A percentile compares a stretch with the other conserved stretches of the same genome.
phyloP scores from a whole-genome alignment of 208 protist genomes.

The Wallacemonas rigidus region DNA sequence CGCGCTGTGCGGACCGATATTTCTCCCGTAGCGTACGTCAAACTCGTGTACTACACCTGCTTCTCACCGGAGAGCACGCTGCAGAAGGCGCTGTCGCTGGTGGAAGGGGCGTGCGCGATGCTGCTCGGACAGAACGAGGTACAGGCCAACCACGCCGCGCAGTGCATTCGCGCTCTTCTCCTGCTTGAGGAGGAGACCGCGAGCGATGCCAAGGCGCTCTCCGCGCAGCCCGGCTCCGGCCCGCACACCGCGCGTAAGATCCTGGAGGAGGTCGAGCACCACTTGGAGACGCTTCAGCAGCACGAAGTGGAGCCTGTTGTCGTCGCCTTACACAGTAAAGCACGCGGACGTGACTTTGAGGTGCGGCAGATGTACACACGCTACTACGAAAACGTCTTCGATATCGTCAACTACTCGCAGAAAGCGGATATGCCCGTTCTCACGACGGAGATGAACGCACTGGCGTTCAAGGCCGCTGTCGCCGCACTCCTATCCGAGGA shows the following conservation, averaged over 20 bases:
- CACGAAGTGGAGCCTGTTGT: constrained; percentile 88
- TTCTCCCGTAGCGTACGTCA: constrained; percentile 84
- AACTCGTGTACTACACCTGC: constrained; percentile 75
- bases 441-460: constrained; percentile 49
- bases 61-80: constrained; percentile 69
- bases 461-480: constrained; percentile 78
- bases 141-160: constrained; percentile 61
- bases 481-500: constrained; percentile 82
- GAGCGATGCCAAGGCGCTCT: constrained; percentile 24
- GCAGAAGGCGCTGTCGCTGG: constrained; percentile 62
- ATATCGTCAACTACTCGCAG: constrained; percentile 72
- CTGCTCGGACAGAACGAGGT: constrained; percentile 45
- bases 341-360: constrained; percentile 87
- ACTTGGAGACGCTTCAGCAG: constrained; percentile 72
- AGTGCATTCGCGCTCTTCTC: constrained; percentile 86
- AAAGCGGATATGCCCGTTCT: constrained; percentile 77
- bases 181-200: constrained; percentile 54
- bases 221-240: constrained; percentile 42
- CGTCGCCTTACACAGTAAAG: constrained; percentile 65
- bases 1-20: constrained; percentile 71
- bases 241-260: constrained; percentile 71
- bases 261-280: constrained; percentile 71
- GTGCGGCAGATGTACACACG: constrained; percentile 75
- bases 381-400: constrained; percentile 88
- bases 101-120: constrained; percentile 59